Evolutionary conservation across 305 asterid species (phyloP), one percentile per base, ranked within the genome.

Genomic region (Solanum hybrid): DNA sequence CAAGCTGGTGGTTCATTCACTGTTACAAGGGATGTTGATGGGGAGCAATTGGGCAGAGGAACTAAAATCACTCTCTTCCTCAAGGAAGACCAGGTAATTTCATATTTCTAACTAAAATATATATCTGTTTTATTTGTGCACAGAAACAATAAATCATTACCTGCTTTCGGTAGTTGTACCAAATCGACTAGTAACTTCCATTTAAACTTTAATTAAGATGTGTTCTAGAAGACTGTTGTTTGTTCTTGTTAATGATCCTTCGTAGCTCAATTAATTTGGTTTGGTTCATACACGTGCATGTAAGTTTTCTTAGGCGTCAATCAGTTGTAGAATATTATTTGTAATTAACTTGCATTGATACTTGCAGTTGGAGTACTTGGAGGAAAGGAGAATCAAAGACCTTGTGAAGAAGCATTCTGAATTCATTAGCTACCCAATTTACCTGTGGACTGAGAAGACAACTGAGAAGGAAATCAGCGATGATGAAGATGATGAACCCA

Each of bases 1-100:
- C 95, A 94, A 90, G 95, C 94, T 0, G 94, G 95, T 31, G 93
- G 95, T 65, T 92, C 96, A 6, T 94, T 93, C 92, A 93, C 96
- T 2, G 93, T 94, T 8, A 92, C 93, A 0, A 91, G 93, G 89
- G 95, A 93, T 87, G 93, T 89, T 4, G 33, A 86, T 22, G 95
- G 94, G 12, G 96, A 94, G 89, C 93, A 88, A 22, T 93, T 94
- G 5, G 95, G 96, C 41, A 83, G 96, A 76, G 96, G 96, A 77
- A 93, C 96, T 41, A 93, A 94, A 91, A 93, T 94, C 68, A 93
- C 96, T 26, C 95, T 93, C 87, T 93, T 90, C 91, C 92, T 94
- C 9, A 93, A 94, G 89, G 96, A 94, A 12, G 96, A 94, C 77
- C 96, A 94, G 94, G 96, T 94, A 92, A 38, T 81, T 7, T 81